Percentiles rank a stretch among this genome's conserved stretches.
These are phyloP conservation scores for Crithidia bombi DNA, from an alignment of 208 protist genomes.

Conservation along the genomic window DNA sequence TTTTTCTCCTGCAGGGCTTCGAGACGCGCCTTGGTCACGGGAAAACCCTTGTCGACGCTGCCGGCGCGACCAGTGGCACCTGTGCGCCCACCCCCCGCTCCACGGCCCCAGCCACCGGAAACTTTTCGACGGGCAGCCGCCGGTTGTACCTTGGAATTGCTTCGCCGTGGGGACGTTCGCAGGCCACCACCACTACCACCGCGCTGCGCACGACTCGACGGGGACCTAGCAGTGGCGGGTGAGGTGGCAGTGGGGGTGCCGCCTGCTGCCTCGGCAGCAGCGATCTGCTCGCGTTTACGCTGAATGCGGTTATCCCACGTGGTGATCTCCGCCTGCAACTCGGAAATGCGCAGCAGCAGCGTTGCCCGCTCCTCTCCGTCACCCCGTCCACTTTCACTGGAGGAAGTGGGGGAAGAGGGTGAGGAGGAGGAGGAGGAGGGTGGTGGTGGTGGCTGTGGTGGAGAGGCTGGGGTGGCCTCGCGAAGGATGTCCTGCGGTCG, in stretches of 20 bases:
- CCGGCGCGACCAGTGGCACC: conserved; percentile 25
- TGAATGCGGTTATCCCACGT: conserved; percentile 43
- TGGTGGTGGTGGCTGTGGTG: too few species aligned
- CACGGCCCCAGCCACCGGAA: conserved; percentile 14
- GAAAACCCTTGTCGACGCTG: conserved; percentile 13
- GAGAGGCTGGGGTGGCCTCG: not conserved
- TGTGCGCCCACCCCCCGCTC: conserved; percentile 35
- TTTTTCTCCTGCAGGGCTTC: conserved; percentile 41
- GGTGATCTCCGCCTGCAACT: conserved; percentile 34
- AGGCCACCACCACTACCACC: not conserved
- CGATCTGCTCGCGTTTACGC: conserved; percentile 10
- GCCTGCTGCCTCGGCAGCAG: not conserved
- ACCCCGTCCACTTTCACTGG: not conserved
- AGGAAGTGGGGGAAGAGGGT: not conserved
- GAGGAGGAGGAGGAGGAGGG: not conserved
- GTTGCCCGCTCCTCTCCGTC: conserved; percentile 21
- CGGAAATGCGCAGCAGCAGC: conserved; percentile 38
- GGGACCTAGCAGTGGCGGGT: not conserved
- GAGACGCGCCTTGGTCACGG: conserved; percentile 16
- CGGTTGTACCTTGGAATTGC: conserved; percentile 2
- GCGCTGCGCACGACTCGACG: not conserved
- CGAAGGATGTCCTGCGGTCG: not conserved
- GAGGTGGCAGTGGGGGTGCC: conserved; percentile 5
- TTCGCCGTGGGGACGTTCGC: not conserved
- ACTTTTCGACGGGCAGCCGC: not conserved